Evolutionary conservation across 1,284 basidiomycete genomes (phyloP).

Genomic region (Somion occarium): DNA sequence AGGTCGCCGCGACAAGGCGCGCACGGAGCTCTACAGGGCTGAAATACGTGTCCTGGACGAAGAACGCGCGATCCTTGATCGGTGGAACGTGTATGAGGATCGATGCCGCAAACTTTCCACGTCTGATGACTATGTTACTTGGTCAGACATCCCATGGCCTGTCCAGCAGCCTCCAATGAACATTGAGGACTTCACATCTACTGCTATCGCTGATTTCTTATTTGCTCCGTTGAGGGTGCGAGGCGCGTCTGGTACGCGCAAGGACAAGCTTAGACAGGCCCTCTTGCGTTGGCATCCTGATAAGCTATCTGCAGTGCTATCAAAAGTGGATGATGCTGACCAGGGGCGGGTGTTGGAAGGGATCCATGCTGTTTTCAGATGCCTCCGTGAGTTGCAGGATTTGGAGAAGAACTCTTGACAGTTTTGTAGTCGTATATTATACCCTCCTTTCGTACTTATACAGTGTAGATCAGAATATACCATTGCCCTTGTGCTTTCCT

Average conservation of each 20-base stretch:
- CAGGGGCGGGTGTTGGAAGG: slow-evolving; percentile 42
- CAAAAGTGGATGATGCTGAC: slow-evolving; percentile 47
- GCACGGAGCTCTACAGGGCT: slow-evolving; percentile 40
- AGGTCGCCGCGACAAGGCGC: slow-evolving; percentile 43
- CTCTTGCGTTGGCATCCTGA: slow-evolving; percentile 74
- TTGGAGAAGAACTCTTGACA: slow-evolving; percentile 11
- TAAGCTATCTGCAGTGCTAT: slow-evolving; percentile 50
- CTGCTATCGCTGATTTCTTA: slow-evolving; percentile 49
- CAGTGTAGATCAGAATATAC: too few species aligned
- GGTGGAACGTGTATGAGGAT: slow-evolving; percentile 48
- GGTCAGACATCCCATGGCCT: slow-evolving; percentile 64
- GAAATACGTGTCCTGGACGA: slow-evolving; percentile 38
- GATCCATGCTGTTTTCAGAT: slow-evolving; percentile 30
- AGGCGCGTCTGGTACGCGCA: slow-evolving; percentile 34
- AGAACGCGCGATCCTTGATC: slow-evolving; percentile 30
- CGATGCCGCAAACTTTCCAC: slow-evolving; percentile 38
- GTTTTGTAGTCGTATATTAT: neutral
- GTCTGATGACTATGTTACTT: slow-evolving; percentile 12
- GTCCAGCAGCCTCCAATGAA: slow-evolving; percentile 26
- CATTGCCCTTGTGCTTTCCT: too few species aligned
- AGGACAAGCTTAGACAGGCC: slow-evolving; percentile 53
- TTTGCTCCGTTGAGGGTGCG: slow-evolving; percentile 41
- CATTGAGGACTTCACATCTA: slow-evolving; percentile 36
- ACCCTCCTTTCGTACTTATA: too few species aligned
- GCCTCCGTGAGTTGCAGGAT: slow-evolving; percentile 28